Evolutionary conservation across 345 rosid genomes (phyloP).

Genomic region (Citrus sp.): DNA sequence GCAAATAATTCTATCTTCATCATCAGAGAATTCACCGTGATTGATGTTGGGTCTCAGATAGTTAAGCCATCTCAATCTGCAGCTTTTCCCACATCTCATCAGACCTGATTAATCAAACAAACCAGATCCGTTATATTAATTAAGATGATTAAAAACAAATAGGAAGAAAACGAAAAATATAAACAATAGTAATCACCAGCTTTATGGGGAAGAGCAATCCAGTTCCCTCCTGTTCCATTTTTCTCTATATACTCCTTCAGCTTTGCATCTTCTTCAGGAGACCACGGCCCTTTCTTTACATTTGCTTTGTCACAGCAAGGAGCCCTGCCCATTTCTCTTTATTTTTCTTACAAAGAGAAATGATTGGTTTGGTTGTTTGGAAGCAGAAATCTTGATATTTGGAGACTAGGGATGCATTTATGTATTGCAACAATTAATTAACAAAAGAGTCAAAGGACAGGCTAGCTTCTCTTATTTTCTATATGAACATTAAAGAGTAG

Average conservation of each 20-base stretch:
- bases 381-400: slow-evolving; percentile 3
- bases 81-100: slow-evolving; percentile 88
- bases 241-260: slow-evolving; percentile 62
- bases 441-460: slow-evolving; percentile 44
- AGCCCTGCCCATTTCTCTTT: slow-evolving; percentile 73
- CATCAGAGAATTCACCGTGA: slow-evolving; percentile 86
- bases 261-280: slow-evolving; percentile 94
- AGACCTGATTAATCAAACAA: slow-evolving; percentile 44
- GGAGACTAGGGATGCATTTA: slow-evolving; percentile 9
- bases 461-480: not conserved
- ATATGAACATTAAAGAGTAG: no score
- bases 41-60: slow-evolving; percentile 86
- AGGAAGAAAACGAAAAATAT: not conserved
- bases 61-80: slow-evolving; percentile 90
- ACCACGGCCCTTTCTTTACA: slow-evolving; percentile 95
- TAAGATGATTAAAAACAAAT: not conserved
- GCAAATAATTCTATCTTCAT: slow-evolving; percentile 71
- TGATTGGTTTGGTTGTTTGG: not conserved
- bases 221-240: slow-evolving; percentile 71
- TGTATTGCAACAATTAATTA: not conserved
- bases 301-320: slow-evolving; percentile 92
- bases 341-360: not conserved
- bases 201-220: slow-evolving; percentile 84
- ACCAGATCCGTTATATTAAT: not conserved
- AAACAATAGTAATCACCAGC: slow-evolving; percentile 43